Base-by-base conservation (phyloP, 2,329 filamentous ascomycete species). In the Hirsutella thompsonii region DNA sequence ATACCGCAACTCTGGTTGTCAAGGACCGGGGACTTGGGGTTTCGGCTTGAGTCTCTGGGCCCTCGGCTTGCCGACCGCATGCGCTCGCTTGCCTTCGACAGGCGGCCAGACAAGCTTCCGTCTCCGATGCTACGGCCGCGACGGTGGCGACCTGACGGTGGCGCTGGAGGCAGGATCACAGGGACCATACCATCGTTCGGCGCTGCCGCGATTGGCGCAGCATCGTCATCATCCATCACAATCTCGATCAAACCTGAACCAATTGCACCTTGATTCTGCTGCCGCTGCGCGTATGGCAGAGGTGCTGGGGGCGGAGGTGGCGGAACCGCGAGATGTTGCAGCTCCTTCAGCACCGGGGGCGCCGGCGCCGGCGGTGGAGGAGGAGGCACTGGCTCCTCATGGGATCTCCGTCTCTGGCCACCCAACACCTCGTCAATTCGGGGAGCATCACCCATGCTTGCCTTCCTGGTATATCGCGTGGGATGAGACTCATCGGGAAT, bases 231-330 rank as follows among this genome's bases (percentile, higher is more conserved):
- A 47, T 81, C 76, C 70, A 78, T 77, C 38, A 81, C 74, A 45
- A 81, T 77, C 54, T 81, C 76, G 47, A 81, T 79, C 52, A 76
- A 70, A 4, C 71, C 75, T 0, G 72, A 70, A 8, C 65, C 67
- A 14, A 66, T 48, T 2, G 65, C 65, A 44, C 70, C 66, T 46
- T 68, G 64, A 36, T 69, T 53, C 8, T 61, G 59, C 2, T 62
- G 56, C 50, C 28, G 62, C 57, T 35, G 61, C 53, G 36, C 61
- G 39, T 67, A 60, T 1, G 71, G 71, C 4, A 79, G 57, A 1
- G 76, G 76, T 1, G 74, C 69, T 0, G 76, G 76, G 1, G 77
- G 77, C 0, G 77, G 77, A 0, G 77, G 76, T 1, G 76, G 76
- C 1, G 76, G 76, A 20, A 60, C 64, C 19, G 74, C 74, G 20